Evolutionary conservation across 108 stramenopile species (phyloP), one percentile per base, ranked within the genome.

Genomic region (Pseudonitzschia multiseries): DNA sequence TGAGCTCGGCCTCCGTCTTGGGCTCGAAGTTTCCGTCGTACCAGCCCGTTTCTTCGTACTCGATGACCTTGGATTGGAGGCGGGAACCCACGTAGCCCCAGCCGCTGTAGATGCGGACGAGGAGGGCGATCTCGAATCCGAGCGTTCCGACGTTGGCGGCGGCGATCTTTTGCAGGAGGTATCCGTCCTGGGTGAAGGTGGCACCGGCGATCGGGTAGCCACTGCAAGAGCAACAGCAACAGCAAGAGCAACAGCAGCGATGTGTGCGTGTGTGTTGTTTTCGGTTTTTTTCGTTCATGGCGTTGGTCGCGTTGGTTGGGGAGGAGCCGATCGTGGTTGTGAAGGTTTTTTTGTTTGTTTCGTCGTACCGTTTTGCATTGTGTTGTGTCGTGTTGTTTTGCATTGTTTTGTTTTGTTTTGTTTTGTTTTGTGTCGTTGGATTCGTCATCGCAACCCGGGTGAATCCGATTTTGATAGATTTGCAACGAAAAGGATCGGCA

Each of bases 11-110:
- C 33, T 88, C 83, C 17, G 86, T 87, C 77, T 95, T 95, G 41
- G 78, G 71, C 70, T 91, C 90, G 71, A 90, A 51, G 64, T 88
- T 84, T 40, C 94, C 94, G 62, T 95, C 94, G 66, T 95, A 94
- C 87, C 87, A 84, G 26, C 64, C 93, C n/a, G 89, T 92, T 78
- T 94, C 92, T 70, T 95, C 94, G 68, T 83, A 95, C 69, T 91
- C 92, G 69, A 95, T 87, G 10, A 87, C 86, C 59, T 91, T 90
- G 56, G 87, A 86, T 66, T 88, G 81, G 33, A 95, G 74, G 54
- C 94, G 84, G 31, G 79, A 71, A n/a, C 87, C 90, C 18, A 93
- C 83, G 68, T 93, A 95, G 41, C 86, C 87, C 94, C 94, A 95
- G 26, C 94, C 94, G 51, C 78, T 75, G 54, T 86, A 93, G 13